phyloP scores from a whole-genome alignment of 164 flowering plant genomes.

The Cinnamomum chago region DNA sequence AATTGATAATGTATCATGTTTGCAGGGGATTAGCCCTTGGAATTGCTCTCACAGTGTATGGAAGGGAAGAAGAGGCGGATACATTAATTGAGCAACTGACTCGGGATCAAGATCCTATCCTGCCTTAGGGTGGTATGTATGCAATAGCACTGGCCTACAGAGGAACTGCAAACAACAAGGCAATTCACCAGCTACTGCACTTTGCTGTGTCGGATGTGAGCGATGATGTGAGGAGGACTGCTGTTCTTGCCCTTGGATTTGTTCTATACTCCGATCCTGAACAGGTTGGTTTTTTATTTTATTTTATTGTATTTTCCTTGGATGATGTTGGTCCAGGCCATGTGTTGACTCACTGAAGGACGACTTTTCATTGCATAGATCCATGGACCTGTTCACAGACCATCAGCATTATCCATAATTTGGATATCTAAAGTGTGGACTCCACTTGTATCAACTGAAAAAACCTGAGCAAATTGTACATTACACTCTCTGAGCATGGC shows the following conservation, averaged over 20 bases:
- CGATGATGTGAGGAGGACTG: slow-evolving; percentile 95
- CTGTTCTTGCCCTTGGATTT: slow-evolving; percentile 91
- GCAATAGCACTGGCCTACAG: slow-evolving; percentile 89
- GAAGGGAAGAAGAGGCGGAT: slow-evolving; percentile 95
- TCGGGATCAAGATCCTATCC: slow-evolving; percentile 85
- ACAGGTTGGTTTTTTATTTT: slow-evolving; percentile 48
- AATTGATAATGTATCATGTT: neutral
- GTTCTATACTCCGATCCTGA: slow-evolving; percentile 89
- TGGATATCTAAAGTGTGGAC: too few species aligned
- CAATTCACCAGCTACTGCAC: slow-evolving; percentile 85
- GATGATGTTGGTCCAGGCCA: too few species aligned
- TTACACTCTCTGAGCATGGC: too few species aligned
- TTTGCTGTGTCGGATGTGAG: slow-evolving; percentile 96
- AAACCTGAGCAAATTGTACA: too few species aligned
- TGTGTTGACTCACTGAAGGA: too few species aligned
- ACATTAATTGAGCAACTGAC: slow-evolving; percentile 90
- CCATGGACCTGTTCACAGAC: too few species aligned
- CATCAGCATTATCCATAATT: too few species aligned
- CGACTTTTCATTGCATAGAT: too few species aligned
- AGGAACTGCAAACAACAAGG: slow-evolving; percentile 90
- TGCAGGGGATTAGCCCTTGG: slow-evolving; percentile 86
- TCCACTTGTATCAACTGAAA: too few species aligned
- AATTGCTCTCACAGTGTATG: slow-evolving; percentile 92
- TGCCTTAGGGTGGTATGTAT: slow-evolving; percentile 96
- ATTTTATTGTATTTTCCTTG: neutral